Evolutionary conservation across 352 stramenopile genomes (phyloP), one percentile per base, ranked within the genome.

Genomic region (Globisporangium parvum): DNA sequence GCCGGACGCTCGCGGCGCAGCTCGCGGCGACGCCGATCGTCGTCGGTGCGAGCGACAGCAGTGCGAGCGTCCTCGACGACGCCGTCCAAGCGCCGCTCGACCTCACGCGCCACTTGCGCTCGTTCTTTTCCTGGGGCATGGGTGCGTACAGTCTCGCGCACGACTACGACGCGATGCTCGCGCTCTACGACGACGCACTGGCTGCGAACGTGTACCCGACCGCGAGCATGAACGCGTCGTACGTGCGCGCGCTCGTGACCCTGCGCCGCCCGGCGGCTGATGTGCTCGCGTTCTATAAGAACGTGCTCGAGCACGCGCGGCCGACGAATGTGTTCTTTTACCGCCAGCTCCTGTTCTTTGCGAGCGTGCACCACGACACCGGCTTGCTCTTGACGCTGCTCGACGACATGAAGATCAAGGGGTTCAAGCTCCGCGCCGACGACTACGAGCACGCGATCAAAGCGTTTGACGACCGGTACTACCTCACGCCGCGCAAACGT

Each of bases 101-200:
- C 39, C 62, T 88, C 10, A 60, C 52, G 21, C 53, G 51, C 28
- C 71, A 85, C 33, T 59, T 86, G 45, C 76, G 79, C 15, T 80
- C 75, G 65, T 87, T 84, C 47, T 89, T 81, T 62, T 89, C 79
- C 57, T 89, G 67, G 67, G 70, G 71, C 9, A 80, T 81, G 62
- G 72, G 79, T 15, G 72, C 72, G 23, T 76, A 73, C 55, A 54
- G 55, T 1, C 31, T 65, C 26, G 56, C 62, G 18, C 60, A 61
- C 10, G 57, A 66, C 42, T 60, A 75, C 53, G 54, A 57, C 10
- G 60, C 66, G 44, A 47, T 85, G 53, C 73, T 85, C 21, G 48
- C 67, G 4, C 71, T 83, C 10, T 89, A 87, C 66, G 59, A 85
- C 24, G 62, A 68, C 12, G 65, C 67, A 20, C 47, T 75, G 15